Conservation (phyloP, 768 basidiomycete genomes). For the Rickenella mellea region DNA sequence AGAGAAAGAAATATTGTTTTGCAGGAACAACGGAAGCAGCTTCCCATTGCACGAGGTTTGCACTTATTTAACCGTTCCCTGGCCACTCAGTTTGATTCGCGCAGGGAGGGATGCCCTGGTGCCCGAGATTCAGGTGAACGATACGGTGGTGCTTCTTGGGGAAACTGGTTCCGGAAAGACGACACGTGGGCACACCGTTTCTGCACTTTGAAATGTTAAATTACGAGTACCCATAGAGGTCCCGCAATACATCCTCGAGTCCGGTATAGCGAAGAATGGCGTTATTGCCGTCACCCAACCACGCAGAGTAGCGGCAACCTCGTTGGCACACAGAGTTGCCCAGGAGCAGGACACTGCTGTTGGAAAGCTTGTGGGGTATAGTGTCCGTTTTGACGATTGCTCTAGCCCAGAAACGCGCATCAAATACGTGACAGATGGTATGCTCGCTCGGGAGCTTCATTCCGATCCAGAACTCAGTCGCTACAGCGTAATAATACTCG, state of each 20-base stretch:
- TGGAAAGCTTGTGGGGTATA: conserved; percentile 82
- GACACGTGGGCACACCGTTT: conserved; percentile 61
- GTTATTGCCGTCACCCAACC: conserved; percentile 93
- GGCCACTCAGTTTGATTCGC: background rate
- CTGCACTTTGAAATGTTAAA: background rate
- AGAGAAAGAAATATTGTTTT: conserved; percentile 19
- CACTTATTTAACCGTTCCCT: conserved; percentile 1
- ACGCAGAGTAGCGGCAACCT: conserved; percentile 88
- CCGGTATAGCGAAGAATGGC: conserved; percentile 58
- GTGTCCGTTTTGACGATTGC: conserved; percentile 91
- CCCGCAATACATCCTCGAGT: conserved; percentile 89
- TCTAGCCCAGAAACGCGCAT: conserved; percentile 66
- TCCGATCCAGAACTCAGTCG: conserved; percentile 64
- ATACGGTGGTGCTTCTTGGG: conserved; percentile 83
- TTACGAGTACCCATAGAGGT: conserved; percentile 56
- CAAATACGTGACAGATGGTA: conserved; percentile 97
- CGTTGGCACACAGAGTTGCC: conserved; percentile 87
- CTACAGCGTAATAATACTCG: conserved; percentile 86
- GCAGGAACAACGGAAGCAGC: conserved; percentile 55
- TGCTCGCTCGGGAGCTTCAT: conserved; percentile 90
- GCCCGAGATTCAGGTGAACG: conserved; percentile 63
- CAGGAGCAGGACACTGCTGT: conserved; percentile 65
- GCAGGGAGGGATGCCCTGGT: conserved; percentile 70
- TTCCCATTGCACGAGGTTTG: conserved; percentile 75
- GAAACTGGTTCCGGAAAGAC: conserved; percentile 99